phyloP scores from a whole-genome alignment of 106 monocot species.

The Hemerocallis citrina region DNA sequence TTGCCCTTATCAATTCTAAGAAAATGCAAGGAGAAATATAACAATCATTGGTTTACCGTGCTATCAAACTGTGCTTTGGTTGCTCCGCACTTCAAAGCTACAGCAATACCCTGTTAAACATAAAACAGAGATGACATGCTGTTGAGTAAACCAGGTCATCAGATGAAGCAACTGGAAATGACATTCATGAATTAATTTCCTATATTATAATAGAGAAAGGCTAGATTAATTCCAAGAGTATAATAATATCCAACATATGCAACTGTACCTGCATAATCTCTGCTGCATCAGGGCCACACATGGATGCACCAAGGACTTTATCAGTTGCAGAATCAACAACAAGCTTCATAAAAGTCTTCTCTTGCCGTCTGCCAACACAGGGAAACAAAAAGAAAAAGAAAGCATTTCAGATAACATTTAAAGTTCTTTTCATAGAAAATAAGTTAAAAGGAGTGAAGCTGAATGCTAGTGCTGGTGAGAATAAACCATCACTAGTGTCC shows the following conservation, averaged over 20 bases:
- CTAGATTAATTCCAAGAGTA: too few relatives aligned
- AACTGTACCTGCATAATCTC: slow-evolving; percentile 99
- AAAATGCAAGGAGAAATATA: neutral
- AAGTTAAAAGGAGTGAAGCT: too few relatives aligned
- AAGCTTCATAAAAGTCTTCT: slow-evolving; percentile 91
- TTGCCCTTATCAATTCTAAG: too few relatives aligned
- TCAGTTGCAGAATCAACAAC: slow-evolving; percentile 90
- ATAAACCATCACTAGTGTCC: too few relatives aligned
- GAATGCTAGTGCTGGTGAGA: too few relatives aligned
- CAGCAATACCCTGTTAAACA: slow-evolving; percentile 69
- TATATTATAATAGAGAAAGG: too few relatives aligned
- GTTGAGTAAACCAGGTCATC: neutral
- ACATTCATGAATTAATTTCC: neutral
- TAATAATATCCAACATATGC: too few relatives aligned
- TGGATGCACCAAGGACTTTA: slow-evolving; percentile 93
- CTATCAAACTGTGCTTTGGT: slow-evolving; percentile 94
- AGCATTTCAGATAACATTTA: neutral
- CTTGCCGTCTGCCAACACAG: slow-evolving; percentile 60
- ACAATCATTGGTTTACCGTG: slow-evolving; percentile 52
- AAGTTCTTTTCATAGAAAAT: too few relatives aligned
- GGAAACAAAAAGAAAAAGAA: neutral
- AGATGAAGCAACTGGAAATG: neutral
- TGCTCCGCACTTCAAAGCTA: slow-evolving; percentile 94
- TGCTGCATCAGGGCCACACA: slow-evolving; percentile 99
- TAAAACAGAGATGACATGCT: neutral